Evolutionary conservation across 2,329 filamentous ascomycete species (phyloP), one percentile per base, ranked within the genome.

Genomic region (Pseudocercospora musae): DNA sequence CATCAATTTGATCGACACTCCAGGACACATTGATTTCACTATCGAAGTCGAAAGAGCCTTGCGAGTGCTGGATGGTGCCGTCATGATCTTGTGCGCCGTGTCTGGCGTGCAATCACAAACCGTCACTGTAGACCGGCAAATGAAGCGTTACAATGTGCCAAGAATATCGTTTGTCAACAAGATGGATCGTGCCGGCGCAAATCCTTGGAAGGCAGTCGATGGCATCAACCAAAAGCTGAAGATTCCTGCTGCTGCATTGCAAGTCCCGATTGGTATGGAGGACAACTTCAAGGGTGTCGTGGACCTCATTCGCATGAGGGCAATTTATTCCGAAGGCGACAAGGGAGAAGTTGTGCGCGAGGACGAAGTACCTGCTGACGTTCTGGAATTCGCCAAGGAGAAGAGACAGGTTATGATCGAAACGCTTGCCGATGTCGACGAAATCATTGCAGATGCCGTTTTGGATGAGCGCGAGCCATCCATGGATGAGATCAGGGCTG

Each of bases 161-260:
- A 86, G 95, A 71, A 88, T 99, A 76, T 96, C 91, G 59, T 99
- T 99, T 74, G 87, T 99, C 76, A 99, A 99, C 83, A 99, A 99
- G 84, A 98, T 99, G 94, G 95, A 99, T 75, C 89, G 95, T 68
- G 97, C 97, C 90, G 95, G 95, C 63, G 91, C 95, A 68, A 98
- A 99, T 76, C 95, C 95, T 8, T 99, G 93, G 87, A 97, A 96
- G 80, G 93, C 92, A 8, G 88, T 99, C 61, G 94, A 99, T 44
- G 93, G 97, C 80, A 98, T 99, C 83, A 97, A 96, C 81, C 86
- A 88, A 72, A 99, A 99, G 80, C 86, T 99, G 66, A 93, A 93
- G 80, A 89, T 98, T 58, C 88, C 91, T 31, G 95, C 95, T 33
- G 95, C 95, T 11, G 95, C 95, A 18, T 85, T 99, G 48, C 95